A percentile compares a stretch with the other conserved stretches of the same genome.
phyloP scores from a whole-genome alignment of 1,284 basidiomycete species.

The Cutaneotrichosporon arboriforme region DNA sequence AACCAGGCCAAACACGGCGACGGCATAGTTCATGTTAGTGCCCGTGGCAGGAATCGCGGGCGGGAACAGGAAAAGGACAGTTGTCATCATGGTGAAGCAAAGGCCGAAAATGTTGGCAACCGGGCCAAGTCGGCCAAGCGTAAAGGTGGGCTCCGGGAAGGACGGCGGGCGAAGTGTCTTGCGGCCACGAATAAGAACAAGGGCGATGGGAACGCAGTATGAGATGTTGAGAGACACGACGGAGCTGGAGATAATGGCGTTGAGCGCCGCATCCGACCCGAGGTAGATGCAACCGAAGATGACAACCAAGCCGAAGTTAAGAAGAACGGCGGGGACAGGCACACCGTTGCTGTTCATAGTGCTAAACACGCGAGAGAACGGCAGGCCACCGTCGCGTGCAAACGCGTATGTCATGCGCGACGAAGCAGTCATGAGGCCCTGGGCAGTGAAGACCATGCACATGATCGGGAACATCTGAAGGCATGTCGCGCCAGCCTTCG shows the following conservation, averaged over 20 bases:
- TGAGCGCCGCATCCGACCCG: constrained; percentile 54
- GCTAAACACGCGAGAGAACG: constrained; percentile 55
- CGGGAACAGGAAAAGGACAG: constrained; percentile 53
- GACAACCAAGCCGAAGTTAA: constrained; percentile 53
- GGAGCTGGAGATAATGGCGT: constrained; percentile 49
- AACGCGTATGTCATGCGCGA: constrained; percentile 66
- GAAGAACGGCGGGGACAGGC: constrained; percentile 57
- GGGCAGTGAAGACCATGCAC: constrained; percentile 44
- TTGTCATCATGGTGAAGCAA: constrained; percentile 47
- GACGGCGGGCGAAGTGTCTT: neutral
- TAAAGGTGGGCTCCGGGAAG: neutral
- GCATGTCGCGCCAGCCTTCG: constrained; percentile 60
- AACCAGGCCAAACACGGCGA: constrained; percentile 38
- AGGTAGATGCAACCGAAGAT: constrained; percentile 52
- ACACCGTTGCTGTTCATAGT: constrained; percentile 53
- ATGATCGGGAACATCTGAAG: constrained; percentile 48
- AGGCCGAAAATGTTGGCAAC: constrained; percentile 42
- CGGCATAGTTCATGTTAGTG: constrained; percentile 49
- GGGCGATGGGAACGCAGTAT: constrained; percentile 43
- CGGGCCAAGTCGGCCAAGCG: neutral
- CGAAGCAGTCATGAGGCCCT: constrained; percentile 58
- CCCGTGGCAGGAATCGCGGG: constrained; percentile 46
- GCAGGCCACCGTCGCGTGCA: constrained; percentile 63
- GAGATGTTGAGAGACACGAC: constrained; percentile 51
- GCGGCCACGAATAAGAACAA: neutral